Percentiles rank a stretch among this genome's conserved stretches.
phyloP scores from a whole-genome alignment of 495 filamentous ascomycete genomes.

The Penicillium steckii region DNA sequence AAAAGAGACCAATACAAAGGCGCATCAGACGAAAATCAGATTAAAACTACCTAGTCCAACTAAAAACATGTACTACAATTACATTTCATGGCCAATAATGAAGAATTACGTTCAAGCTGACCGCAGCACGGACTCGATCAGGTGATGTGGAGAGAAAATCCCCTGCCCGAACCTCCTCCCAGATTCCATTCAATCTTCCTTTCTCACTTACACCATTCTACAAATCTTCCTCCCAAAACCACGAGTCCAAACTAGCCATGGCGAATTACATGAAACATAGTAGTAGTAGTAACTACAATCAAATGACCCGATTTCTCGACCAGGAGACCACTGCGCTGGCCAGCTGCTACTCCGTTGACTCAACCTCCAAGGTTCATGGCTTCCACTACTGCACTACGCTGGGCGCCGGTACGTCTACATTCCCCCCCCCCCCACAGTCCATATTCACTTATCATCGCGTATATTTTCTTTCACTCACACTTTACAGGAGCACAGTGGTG shows the following conservation, averaged over 20 bases:
- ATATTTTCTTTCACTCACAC: background rate
- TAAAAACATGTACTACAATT: no score
- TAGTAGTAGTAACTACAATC: conserved; percentile 72
- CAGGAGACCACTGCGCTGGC: conserved; percentile 69
- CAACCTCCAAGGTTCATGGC: conserved; percentile 61
- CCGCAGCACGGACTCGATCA: background rate
- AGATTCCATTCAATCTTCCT: background rate
- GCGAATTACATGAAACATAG: conserved; percentile 63
- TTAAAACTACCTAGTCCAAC: no score
- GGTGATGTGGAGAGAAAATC: background rate
- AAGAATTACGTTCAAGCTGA: no score
- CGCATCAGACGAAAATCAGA: no score
- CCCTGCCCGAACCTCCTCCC: background rate
- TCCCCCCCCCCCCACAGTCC: no score
- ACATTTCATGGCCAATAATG: no score
- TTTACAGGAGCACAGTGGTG: conserved; percentile 83
- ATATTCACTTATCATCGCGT: background rate
- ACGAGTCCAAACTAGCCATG: conserved; percentile 26
- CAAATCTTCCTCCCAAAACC: conserved; percentile 7
- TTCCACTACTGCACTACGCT: conserved; percentile 95
- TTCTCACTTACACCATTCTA: no score
- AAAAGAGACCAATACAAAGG: no score
- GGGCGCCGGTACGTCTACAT: conserved; percentile 59
- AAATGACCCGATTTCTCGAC: conserved; percentile 50
- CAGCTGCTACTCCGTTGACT: conserved; percentile 74